Conservation (phyloP, 1,139 yeast species). For the Geotrichum bryndzae region DNA sequence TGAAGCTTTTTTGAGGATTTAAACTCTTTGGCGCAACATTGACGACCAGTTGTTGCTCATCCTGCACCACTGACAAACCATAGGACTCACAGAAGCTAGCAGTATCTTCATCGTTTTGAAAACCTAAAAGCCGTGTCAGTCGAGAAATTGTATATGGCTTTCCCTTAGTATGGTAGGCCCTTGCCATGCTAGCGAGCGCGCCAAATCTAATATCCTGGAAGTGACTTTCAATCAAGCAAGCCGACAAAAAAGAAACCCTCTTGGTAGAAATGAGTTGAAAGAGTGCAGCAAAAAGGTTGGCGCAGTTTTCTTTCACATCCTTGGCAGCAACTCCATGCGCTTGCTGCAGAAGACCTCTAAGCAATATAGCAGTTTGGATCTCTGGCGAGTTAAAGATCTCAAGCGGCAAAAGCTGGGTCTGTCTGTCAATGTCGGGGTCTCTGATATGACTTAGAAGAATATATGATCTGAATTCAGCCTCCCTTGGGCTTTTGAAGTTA, state of each 20-base stretch:
- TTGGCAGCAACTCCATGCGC: conserved; percentile 52
- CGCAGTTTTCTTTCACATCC: conserved; percentile 47
- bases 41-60: conserved; percentile 50
- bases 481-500: conserved; percentile 53
- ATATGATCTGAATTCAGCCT: conserved; percentile 91
- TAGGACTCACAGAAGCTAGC: conserved; percentile 57
- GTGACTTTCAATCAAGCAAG: conserved; percentile 74
- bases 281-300: conserved; percentile 58
- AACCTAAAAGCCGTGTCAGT: conserved; percentile 54
- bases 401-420: conserved; percentile 61
- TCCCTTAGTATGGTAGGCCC: conserved; percentile 64
- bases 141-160: conserved; percentile 53
- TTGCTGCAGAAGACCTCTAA: conserved; percentile 61
- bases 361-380: conserved; percentile 67
- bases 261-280: conserved; percentile 49
- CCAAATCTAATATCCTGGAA: conserved; percentile 73
- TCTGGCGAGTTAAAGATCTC: conserved; percentile 47
- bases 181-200: conserved; percentile 63
- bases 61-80: conserved; percentile 46
- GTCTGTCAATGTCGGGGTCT: conserved; percentile 81
- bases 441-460: conserved; percentile 71
- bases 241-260: conserved; percentile 60
- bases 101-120: conserved; percentile 53
- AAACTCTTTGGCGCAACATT: conserved; percentile 46
- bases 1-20: conserved; percentile 42